These are phyloP conservation scores for Dictyostelium citrinum DNA, from an alignment of 78 protist genomes.

Conservation along the genomic window DNA sequence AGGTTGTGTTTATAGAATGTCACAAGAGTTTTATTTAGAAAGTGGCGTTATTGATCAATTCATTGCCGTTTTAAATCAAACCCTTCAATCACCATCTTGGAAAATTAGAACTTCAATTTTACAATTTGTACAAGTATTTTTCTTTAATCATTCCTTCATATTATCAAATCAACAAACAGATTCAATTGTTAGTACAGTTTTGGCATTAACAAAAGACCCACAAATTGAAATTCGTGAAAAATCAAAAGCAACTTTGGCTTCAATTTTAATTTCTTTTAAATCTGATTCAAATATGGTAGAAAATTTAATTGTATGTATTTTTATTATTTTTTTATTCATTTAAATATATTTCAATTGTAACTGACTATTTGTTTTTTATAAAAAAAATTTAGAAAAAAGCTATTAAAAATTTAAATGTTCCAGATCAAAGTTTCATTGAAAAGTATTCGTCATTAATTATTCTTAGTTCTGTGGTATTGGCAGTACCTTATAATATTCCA, in stretches of 20 bases:
- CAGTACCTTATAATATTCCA: conserved; percentile 55
- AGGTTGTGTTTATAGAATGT: conserved; percentile 11
- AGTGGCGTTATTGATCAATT: background rate
- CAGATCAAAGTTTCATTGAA: background rate
- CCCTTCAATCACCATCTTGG: conserved; percentile 1
- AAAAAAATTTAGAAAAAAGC: background rate
- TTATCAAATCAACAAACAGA: conserved; percentile 28
- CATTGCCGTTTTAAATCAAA: background rate
- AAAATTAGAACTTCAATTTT: conserved; percentile 25
- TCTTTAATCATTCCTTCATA: conserved; percentile 22
- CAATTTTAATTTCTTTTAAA: conserved; percentile 30
- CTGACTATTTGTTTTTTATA: background rate
- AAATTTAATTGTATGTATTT: conserved; percentile 18
- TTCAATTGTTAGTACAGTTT: background rate
- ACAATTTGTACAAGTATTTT: conserved; percentile 53
- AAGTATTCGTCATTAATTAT: conserved; percentile 16
- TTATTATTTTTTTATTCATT: background rate
- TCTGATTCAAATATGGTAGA: background rate
- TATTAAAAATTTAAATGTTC: background rate
- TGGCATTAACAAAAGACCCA: background rate
- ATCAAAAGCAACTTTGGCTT: conserved; percentile 32
- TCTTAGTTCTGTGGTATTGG: conserved; percentile 18
- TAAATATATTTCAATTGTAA: no score
- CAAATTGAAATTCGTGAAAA: conserved; percentile 66
- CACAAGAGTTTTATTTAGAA: conserved; percentile 28